These are phyloP conservation scores for Westerdykella ornata DNA, from an alignment of 2,329 filamentous ascomycete species.

Conservation along the genomic window DNA sequence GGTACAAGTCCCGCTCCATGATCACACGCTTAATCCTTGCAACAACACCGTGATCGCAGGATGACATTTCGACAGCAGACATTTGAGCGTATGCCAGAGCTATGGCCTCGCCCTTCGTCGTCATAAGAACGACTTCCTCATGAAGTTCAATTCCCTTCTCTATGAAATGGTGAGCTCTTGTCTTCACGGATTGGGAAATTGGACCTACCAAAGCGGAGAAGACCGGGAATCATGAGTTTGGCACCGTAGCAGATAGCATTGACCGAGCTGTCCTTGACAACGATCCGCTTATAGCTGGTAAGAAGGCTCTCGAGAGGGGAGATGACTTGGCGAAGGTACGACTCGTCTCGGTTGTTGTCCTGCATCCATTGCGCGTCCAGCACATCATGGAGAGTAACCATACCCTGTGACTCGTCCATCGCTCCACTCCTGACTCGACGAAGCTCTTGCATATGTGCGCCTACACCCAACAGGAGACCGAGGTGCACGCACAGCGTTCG, in stretches of 20 bases:
- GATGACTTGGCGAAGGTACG: slow-evolving; percentile 85
- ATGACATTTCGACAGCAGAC: slow-evolving; percentile 94
- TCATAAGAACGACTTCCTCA: slow-evolving; percentile 97
- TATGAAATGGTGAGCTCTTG: slow-evolving; percentile 32
- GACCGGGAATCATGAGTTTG: slow-evolving; percentile 96
- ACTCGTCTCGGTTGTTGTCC: slow-evolving; percentile 93
- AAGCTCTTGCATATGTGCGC: slow-evolving; percentile 97
- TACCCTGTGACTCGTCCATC: slow-evolving; percentile 82
- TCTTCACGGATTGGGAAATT: not conserved
- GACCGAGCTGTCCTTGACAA: slow-evolving; percentile 94
- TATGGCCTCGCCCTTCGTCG: slow-evolving; percentile 97
- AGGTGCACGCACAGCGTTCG: slow-evolving; percentile 95
- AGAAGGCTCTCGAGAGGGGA: slow-evolving; percentile 87
- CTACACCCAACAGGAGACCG: slow-evolving; percentile 69
- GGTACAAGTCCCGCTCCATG: slow-evolving; percentile 98
- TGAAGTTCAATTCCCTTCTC: slow-evolving; percentile 87
- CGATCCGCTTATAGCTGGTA: slow-evolving; percentile 88
- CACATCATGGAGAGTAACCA: slow-evolving; percentile 92
- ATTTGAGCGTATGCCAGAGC: slow-evolving; percentile 94
- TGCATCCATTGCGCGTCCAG: slow-evolving; percentile 93
- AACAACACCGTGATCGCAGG: slow-evolving; percentile 94
- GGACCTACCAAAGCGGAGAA: slow-evolving; percentile 75
- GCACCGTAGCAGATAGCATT: slow-evolving; percentile 98
- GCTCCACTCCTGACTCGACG: slow-evolving; percentile 88
- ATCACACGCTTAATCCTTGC: slow-evolving; percentile 99